Evolutionary conservation across 2,329 filamentous ascomycete genomes (phyloP).

Genomic region (Penicillium italicum): DNA sequence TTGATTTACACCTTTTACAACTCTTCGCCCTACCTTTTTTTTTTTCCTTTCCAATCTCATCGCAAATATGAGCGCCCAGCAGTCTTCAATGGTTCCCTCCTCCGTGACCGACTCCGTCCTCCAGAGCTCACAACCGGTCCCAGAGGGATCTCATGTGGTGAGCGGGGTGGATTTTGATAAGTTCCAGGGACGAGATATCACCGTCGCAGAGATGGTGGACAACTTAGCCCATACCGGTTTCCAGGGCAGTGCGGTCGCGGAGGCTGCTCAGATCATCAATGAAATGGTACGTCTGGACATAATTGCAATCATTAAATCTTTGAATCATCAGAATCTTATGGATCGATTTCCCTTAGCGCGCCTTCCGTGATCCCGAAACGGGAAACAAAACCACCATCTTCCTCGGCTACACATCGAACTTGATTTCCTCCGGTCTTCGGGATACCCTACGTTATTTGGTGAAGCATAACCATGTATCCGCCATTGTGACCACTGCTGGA

Average conservation of each 20-base stretch:
- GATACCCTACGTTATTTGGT: conserved; percentile 90
- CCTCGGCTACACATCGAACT: conserved; percentile 93
- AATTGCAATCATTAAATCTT: not conserved
- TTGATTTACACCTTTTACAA: not conserved
- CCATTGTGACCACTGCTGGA: conserved; percentile 91
- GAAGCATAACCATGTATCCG: conserved; percentile 85
- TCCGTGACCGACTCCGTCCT: conserved; percentile 76
- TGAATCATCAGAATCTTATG: not conserved
- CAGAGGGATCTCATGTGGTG: conserved; percentile 73
- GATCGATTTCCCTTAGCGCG: conserved; percentile 52
- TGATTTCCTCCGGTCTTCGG: conserved; percentile 92
- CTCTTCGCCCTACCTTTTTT: no score
- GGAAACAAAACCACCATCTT: conserved; percentile 85
- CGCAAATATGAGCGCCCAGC: conserved; percentile 13
- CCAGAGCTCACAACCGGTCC: conserved; percentile 76
- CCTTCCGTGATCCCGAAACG: conserved; percentile 76
- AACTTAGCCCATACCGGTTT: conserved; percentile 86
- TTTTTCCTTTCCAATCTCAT: not conserved
- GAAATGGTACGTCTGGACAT: conserved; percentile 67
- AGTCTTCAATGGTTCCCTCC: conserved; percentile 49
- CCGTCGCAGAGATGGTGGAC: conserved; percentile 76
- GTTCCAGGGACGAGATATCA: conserved; percentile 66
- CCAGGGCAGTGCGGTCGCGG: conserved; percentile 74
- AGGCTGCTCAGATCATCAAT: conserved; percentile 89
- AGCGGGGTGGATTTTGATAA: conserved; percentile 90